These are phyloP conservation scores for Pneumocystis oryctolagi DNA, from an alignment of 1,139 yeast genomes.

Conservation along the genomic window DNA sequence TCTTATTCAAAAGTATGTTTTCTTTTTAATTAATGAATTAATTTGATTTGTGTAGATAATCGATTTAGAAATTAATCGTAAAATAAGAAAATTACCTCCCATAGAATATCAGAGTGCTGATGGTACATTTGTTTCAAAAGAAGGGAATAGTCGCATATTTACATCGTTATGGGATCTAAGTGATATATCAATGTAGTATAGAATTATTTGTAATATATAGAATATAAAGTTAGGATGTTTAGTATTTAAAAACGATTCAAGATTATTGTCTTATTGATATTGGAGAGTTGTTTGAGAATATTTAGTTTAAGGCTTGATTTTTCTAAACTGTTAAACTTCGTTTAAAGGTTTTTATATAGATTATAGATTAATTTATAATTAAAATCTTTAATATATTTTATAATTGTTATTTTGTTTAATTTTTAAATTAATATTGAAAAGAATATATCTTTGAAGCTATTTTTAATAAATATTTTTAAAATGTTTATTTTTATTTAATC, in stretches of 20 bases:
- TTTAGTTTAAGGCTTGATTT: too few relatives aligned
- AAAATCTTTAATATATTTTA: too few relatives aligned
- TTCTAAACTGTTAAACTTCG: too few relatives aligned
- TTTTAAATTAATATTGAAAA: too few relatives aligned
- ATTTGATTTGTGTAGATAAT: slow-evolving; percentile 32
- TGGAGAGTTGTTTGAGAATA: not conserved
- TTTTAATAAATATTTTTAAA: too few relatives aligned
- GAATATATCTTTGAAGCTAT: too few relatives aligned
- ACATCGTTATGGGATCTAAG: not conserved
- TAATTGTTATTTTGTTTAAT: too few relatives aligned
- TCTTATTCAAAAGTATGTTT: slow-evolving; percentile 57
- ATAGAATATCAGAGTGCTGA: slow-evolving; percentile 37
- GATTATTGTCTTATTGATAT: not conserved
- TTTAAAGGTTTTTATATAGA: too few relatives aligned
- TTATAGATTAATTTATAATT: too few relatives aligned
- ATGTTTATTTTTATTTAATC: too few relatives aligned
- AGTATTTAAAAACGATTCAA: not conserved
- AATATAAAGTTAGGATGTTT: not conserved
- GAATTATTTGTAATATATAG: not conserved
- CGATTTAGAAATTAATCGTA: slow-evolving; percentile 60
- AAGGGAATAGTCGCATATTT: not conserved
- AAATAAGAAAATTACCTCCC: slow-evolving; percentile 55
- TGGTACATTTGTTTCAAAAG: not conserved
- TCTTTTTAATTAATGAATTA: slow-evolving; percentile 73
- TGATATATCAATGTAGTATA: not conserved